Percentiles rank a stretch among this genome's conserved stretches.
Conservation (phyloP, 371 early-diverging fungal genomes). For the Mortierella sp. region DNA sequence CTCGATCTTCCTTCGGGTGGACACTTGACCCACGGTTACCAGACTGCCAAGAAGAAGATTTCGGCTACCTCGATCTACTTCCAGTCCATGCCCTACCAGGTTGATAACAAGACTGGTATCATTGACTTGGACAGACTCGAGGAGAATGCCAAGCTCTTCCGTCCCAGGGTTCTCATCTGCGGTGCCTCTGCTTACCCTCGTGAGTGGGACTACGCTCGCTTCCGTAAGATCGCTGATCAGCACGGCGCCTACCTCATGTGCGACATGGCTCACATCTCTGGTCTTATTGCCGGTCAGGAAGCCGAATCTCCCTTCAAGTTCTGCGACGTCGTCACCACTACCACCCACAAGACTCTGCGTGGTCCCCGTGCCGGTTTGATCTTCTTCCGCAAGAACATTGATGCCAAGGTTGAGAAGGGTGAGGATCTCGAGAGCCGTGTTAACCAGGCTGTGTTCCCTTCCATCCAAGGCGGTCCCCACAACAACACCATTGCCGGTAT, state of each 20-base stretch:
- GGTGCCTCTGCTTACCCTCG: conserved; percentile 98
- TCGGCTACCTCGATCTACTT: conserved; percentile 98
- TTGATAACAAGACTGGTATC: conserved; percentile 85
- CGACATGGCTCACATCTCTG: conserved; percentile 99
- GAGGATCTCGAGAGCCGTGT: conserved; percentile 92
- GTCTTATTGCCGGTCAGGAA: conserved; percentile 92
- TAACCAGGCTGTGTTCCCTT: conserved; percentile 99
- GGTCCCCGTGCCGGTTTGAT: conserved; percentile 99
- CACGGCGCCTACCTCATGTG: conserved; percentile 95
- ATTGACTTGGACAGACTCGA: conserved; percentile 97
- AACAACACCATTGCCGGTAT: conserved; percentile 99
- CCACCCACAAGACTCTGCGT: conserved; percentile 99
- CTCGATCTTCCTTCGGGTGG: conserved; percentile 99
- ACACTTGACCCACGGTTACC: conserved; percentile 99
- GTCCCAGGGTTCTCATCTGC: conserved; percentile 97
- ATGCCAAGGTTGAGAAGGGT: conserved; percentile 68
- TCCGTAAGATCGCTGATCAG: conserved; percentile 93
- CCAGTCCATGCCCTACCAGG: conserved; percentile 98
- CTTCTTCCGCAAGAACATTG: conserved; percentile 93
- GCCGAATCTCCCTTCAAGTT: conserved; percentile 93
- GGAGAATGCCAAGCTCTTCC: conserved; percentile 91
- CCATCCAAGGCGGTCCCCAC: conserved; percentile 99
- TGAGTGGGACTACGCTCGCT: conserved; percentile 97
- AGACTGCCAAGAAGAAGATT: conserved; percentile 99
- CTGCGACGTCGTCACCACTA: conserved; percentile 99